Conservation (phyloP, 441 rosid genomes). For the Pelargonium citronellum region DNA sequence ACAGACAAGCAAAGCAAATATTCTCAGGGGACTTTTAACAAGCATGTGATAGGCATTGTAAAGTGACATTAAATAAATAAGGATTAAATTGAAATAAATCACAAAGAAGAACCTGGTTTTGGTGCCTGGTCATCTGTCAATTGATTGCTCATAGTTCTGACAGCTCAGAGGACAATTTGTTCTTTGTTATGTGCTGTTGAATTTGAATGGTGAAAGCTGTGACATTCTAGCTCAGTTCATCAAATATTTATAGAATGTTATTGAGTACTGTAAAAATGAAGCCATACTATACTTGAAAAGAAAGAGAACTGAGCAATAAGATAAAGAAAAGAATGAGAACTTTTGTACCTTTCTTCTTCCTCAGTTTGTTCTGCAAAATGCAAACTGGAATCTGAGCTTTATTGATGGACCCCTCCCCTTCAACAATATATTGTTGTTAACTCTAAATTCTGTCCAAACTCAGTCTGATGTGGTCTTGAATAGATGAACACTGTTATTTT, state of each 20-base stretch:
- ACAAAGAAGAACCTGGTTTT: not conserved
- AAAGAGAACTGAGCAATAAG: not conserved
- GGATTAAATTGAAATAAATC: not conserved
- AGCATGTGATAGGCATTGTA: not conserved
- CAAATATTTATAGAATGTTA: not conserved
- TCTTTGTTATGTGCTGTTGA: not conserved
- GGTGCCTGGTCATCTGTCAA: not conserved
- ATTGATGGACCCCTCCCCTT: too few relatives aligned
- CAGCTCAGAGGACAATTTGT: not conserved
- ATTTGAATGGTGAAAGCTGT: conserved; percentile 1
- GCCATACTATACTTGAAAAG: not conserved
- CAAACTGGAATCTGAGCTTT: not conserved
- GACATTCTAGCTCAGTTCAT: not conserved
- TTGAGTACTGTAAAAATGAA: not conserved
- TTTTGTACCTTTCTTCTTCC: conserved; percentile 6
- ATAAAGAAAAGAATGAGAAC: conserved; percentile 2
- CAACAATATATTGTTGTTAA: too few relatives aligned
- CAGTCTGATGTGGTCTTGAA: too few relatives aligned
- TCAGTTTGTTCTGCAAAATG: not conserved
- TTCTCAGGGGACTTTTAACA: not conserved
- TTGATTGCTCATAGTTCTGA: not conserved
- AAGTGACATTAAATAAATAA: not conserved
- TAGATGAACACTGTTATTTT: too few relatives aligned
- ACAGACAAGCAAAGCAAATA: not conserved
- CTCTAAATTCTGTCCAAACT: too few relatives aligned